phyloP scores from a whole-genome alignment of 2,329 filamentous ascomycete species.

The Arthrobotrys conoides region DNA sequence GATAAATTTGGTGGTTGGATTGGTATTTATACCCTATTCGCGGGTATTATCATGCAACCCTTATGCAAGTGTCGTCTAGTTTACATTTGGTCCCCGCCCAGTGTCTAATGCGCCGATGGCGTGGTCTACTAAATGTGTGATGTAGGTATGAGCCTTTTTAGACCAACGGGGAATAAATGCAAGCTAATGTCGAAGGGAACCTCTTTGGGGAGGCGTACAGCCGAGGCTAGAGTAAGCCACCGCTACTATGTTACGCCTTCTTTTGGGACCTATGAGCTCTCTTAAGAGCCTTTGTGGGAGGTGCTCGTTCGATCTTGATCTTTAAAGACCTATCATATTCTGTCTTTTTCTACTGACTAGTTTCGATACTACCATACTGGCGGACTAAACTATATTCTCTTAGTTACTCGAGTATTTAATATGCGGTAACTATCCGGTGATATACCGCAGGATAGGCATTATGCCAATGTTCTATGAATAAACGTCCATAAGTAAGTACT shows the following conservation, averaged over 20 bases:
- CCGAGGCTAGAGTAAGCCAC: slow-evolving; percentile 24
- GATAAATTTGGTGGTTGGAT: slow-evolving; percentile 7
- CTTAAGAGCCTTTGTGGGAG: background rate
- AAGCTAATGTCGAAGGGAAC: background rate
- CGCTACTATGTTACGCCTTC: background rate
- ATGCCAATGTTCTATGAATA: background rate
- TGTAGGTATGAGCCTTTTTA: slow-evolving; percentile 2
- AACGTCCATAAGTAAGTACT: background rate
- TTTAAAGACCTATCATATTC: background rate
- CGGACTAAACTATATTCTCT: background rate
- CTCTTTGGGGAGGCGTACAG: slow-evolving; percentile 6
- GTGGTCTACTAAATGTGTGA: slow-evolving; percentile 7
- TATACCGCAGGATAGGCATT: background rate
- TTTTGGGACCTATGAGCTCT: slow-evolving; percentile 8
- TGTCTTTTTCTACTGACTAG: background rate
- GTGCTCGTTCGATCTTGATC: background rate
- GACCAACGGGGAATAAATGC: slow-evolving; percentile 21
- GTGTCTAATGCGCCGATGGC: slow-evolving; percentile 1
- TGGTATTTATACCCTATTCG: slow-evolving; percentile 14
- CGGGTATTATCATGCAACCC: slow-evolving; percentile 5
- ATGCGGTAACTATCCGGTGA: background rate
- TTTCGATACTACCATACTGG: background rate
- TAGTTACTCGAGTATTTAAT: background rate
- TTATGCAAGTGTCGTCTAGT: slow-evolving; percentile 11
- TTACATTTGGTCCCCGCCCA: background rate